Base-by-base conservation (phyloP, 2,329 filamentous ascomycete genomes). In the Ceratocystis colombiana region DNA sequence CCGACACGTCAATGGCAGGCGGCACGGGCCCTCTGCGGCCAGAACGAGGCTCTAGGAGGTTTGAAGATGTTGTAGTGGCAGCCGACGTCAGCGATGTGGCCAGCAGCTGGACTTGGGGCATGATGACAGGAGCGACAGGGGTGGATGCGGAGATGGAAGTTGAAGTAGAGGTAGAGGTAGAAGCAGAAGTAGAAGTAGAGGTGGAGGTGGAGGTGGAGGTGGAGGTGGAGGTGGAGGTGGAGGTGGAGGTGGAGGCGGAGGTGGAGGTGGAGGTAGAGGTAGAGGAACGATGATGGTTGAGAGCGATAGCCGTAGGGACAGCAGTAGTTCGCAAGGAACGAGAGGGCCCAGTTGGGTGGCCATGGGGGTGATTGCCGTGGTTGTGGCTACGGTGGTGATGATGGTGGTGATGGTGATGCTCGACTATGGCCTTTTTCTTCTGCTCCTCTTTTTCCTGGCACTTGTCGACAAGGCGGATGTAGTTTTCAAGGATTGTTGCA, bases 401-500 rank as follows among this genome's bases (percentile, higher is more conserved):
- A 28, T 62, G 57, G 53, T 62, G 45, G 17, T 65, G 64, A n/a
- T 69, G 80, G 66, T 78, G 77, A 68, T 79, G 22, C 15, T 66
- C 61, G 15, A 50, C 50, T 12, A 57, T 85, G 59, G 80, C 78
- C 70, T 90, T 86, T 65, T 74, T 67, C 67, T 73, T 75, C 55
- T 72, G 72, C 62, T 77, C 75, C 62, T 68, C 87, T 77, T 90
- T 89, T 74, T 94, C 90, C 69, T 90, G 88, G 74, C 89, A 90
- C 76, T 91, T 93, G 72, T 97, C 93, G 70, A 96, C 87, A 68
- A 96, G 90, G 74, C 95, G 91, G 78, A 96, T 93, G 77, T 99
- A 99, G 77, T 97, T 97, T 77, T 96, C 91, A 68, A 99, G 85
- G 65, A 99, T 96, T 61, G 94, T 97, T 66, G 94, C 94, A 72